These are phyloP conservation scores for Amanita pseudoporphyria DNA, from an alignment of 768 basidiomycete species.

Conservation along the genomic window DNA sequence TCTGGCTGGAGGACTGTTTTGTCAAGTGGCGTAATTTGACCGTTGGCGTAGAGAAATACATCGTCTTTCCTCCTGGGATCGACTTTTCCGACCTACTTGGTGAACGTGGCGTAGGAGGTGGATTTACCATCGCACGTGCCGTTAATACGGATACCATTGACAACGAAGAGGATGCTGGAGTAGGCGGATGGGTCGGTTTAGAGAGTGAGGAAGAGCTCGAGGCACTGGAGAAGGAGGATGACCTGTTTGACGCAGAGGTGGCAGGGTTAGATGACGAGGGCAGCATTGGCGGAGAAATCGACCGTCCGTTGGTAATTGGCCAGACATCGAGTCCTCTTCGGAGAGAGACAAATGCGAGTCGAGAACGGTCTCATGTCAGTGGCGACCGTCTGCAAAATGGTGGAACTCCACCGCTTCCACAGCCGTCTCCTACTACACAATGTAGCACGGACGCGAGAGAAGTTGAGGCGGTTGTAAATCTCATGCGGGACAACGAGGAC, in stretches of 20 bases:
- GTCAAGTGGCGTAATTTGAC: slow-evolving; percentile 67
- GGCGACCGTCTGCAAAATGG: no score
- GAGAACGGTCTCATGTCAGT: neutral
- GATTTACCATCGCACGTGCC: slow-evolving; percentile 5
- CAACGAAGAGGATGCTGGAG: slow-evolving; percentile 7
- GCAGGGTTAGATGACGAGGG: slow-evolving; percentile 1
- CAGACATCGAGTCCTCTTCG: neutral
- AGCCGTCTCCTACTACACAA: slow-evolving; percentile 11
- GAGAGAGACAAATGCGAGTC: neutral
- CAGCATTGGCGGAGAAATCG: slow-evolving; percentile 5
- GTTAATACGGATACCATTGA: slow-evolving; percentile 6
- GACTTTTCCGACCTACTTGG: slow-evolving; percentile 47
- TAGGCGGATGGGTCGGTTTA: slow-evolving; percentile 5
- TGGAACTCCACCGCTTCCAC: no score
- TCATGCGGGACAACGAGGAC: slow-evolving; percentile 10
- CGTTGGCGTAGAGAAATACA: slow-evolving; percentile 56
- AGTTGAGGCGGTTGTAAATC: slow-evolving; percentile 16
- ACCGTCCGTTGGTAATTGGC: slow-evolving; percentile 2
- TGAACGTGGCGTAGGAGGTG: slow-evolving; percentile 28
- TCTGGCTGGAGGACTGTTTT: slow-evolving; percentile 90
- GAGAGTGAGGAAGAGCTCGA: slow-evolving; percentile 6
- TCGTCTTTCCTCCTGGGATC: slow-evolving; percentile 54
- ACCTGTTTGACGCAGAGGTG: slow-evolving; percentile 4
- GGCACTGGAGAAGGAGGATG: slow-evolving; percentile 5
- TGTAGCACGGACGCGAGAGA: slow-evolving; percentile 25